Evolutionary conservation across 2,329 filamentous ascomycete species (phyloP).

Genomic region (Colletotrichum zoysiae): DNA sequence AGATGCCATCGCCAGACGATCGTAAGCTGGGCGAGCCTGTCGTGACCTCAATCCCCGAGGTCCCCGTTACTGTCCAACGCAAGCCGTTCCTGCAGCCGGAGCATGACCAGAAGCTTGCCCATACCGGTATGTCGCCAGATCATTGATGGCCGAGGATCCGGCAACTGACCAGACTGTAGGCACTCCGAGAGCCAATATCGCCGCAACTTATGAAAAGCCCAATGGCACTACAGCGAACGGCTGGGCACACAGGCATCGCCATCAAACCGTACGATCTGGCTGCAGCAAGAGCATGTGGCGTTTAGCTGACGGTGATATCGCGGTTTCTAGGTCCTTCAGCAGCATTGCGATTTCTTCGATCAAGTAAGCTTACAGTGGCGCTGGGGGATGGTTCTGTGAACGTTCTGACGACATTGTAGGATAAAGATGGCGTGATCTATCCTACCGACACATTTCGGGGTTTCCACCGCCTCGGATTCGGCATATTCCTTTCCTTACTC

Average conservation of each 20-base stretch:
- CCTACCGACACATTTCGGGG: constrained; percentile 55
- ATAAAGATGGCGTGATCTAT: constrained; percentile 55
- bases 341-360: constrained; percentile 58
- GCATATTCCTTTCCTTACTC: constrained; percentile 54
- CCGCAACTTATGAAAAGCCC: constrained; percentile 51
- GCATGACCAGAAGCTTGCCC: constrained; percentile 45
- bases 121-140: constrained; percentile 44
- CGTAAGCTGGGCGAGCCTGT: constrained; percentile 19
- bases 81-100: constrained; percentile 49
- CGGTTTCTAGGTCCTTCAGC: constrained; percentile 50
- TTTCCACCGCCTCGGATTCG: constrained; percentile 56
- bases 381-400: no score
- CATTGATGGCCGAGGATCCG: not conserved
- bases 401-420: constrained; percentile 30
- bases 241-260: constrained; percentile 48
- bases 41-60: constrained; percentile 35
- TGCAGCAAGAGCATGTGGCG: fast-evolving
- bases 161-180: constrained; percentile 41
- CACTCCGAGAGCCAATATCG: constrained; percentile 52
- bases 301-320: not conserved
- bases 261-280: constrained; percentile 47
- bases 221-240: constrained; percentile 50
- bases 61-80: constrained; percentile 47
- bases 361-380: constrained; percentile 21
- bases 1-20: not conserved